phyloP scores from a whole-genome alignment of 306 rosid species.

The Gillenia trifoliata region DNA sequence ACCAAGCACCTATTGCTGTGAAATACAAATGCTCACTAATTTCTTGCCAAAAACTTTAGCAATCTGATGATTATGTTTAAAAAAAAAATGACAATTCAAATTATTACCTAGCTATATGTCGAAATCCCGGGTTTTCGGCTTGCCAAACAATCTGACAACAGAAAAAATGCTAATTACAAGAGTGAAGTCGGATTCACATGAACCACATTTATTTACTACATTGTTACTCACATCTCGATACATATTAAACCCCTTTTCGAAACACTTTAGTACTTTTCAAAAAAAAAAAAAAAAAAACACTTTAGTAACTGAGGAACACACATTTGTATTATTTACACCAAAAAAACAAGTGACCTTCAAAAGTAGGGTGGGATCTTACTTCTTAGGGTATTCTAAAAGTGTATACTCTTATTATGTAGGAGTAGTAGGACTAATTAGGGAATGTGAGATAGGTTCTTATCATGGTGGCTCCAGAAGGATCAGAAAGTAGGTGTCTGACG shows the following conservation, averaged over 20 bases:
- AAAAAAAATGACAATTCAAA: neutral
- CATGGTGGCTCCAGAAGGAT: conserved; percentile 90
- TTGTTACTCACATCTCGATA: neutral
- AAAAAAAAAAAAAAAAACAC: too few relatives aligned
- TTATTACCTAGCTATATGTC: neutral
- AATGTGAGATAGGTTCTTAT: conserved; percentile 72
- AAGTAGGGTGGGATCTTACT: neutral
- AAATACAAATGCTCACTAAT: too few relatives aligned
- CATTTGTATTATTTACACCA: neutral
- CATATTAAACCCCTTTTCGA: too few relatives aligned
- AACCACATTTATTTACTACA: neutral
- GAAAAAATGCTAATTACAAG: neutral
- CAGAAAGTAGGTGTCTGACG: conserved; percentile 76
- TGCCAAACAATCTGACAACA: neutral
- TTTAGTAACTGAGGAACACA: neutral
- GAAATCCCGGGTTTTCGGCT: neutral
- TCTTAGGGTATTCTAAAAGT: conserved; percentile 35
- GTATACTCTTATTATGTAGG: conserved; percentile 14
- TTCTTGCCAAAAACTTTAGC: too few relatives aligned
- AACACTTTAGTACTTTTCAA: too few relatives aligned
- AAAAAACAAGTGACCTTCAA: neutral
- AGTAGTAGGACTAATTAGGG: neutral
- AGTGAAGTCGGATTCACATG: neutral
- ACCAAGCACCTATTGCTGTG: too few relatives aligned
- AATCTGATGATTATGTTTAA: too few relatives aligned